Evolutionary conservation across 2,329 filamentous ascomycete genomes (phyloP).

Genomic region (Nothophoma quercina): DNA sequence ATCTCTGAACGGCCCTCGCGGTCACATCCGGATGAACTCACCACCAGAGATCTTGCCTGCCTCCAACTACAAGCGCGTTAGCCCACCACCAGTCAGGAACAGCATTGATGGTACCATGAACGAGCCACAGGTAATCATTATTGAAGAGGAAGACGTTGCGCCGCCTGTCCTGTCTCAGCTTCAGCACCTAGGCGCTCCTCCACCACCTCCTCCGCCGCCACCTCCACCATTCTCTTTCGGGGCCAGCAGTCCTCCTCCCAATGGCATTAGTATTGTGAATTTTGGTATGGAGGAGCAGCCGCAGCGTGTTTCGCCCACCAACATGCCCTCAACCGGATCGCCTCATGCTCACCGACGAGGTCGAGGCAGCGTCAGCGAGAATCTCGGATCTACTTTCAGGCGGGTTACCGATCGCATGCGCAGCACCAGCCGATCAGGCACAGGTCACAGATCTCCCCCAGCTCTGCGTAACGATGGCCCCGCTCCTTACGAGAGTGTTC

Average conservation of each 20-base stretch:
- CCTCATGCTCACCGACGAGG: constrained; percentile 60
- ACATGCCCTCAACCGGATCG: constrained; percentile 43
- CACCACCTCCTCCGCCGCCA: constrained; percentile 58
- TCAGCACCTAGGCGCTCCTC: constrained; percentile 65
- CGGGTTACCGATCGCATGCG: constrained; percentile 66
- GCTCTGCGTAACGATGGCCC: constrained; percentile 36
- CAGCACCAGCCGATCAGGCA: constrained; percentile 63
- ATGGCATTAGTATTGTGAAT: constrained; percentile 52
- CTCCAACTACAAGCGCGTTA: constrained; percentile 49
- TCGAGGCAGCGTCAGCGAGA: constrained; percentile 65
- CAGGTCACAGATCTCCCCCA: constrained; percentile 58
- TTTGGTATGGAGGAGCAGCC: constrained; percentile 55
- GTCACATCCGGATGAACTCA: constrained; percentile 54
- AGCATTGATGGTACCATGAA: constrained; percentile 64
- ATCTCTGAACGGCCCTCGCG: constrained; percentile 45
- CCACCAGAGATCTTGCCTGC: constrained; percentile 47
- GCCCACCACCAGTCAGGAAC: constrained; percentile 53
- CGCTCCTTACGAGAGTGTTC: constrained; percentile 55
- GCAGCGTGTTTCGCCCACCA: constrained; percentile 30
- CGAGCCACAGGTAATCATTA: constrained; percentile 53
- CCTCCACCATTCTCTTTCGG: constrained; percentile 30
- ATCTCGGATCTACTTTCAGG: constrained; percentile 59
- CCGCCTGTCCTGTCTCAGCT: constrained; percentile 67
- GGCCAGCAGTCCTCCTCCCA: constrained; percentile 24
- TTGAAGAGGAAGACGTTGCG: constrained; percentile 50